Percentiles rank a stretch among this genome's conserved stretches.
phyloP scores from a whole-genome alignment of 208 protist genomes.

The Perkinsela sp. region DNA sequence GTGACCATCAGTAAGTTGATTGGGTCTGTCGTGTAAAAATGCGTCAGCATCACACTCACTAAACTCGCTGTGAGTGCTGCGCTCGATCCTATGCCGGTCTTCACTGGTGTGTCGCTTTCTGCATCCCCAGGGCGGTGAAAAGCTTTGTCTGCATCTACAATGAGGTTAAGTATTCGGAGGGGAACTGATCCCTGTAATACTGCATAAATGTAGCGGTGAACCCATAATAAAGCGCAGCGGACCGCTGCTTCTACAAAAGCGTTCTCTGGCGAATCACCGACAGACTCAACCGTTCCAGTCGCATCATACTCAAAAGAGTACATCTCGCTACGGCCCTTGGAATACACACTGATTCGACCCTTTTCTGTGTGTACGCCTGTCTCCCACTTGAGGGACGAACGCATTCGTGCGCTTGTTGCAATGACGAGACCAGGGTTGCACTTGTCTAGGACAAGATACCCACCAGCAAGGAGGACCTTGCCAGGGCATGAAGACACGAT shows the following conservation, averaged over 20 bases:
- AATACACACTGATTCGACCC: conserved; percentile 16
- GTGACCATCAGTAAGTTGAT: not conserved
- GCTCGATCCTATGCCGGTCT: conserved; percentile 75
- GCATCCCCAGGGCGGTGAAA: conserved; percentile 69
- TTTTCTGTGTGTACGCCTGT: not conserved
- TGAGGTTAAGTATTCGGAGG: conserved; percentile 7
- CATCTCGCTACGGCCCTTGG: conserved; percentile 3
- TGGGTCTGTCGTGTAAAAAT: conserved; percentile 8
- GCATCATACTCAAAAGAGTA: conserved; percentile 15
- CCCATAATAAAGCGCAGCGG: conserved; percentile 16
- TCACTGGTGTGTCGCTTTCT: conserved; percentile 24
- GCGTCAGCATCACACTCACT: conserved; percentile 39
- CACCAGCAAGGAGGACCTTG: conserved; percentile 78
- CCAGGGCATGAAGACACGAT: conserved; percentile 54
- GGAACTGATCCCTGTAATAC: conserved; percentile 3
- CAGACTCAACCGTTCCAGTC: conserved; percentile 8
- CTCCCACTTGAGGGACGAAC: not conserved
- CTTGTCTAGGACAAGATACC: conserved; percentile 71
- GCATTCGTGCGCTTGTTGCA: conserved; percentile 3
- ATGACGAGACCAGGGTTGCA: conserved; percentile 69
- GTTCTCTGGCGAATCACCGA: conserved; percentile 5
- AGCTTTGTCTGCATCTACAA: conserved; percentile 56
- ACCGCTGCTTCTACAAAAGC: conserved; percentile 35
- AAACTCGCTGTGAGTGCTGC: conserved; percentile 70
- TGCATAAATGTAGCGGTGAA: not conserved